A percentile compares a stretch with the other conserved stretches of the same genome.
Conservation (phyloP, 2,329 filamentous ascomycete genomes). For the Zymoseptoria tritici region DNA sequence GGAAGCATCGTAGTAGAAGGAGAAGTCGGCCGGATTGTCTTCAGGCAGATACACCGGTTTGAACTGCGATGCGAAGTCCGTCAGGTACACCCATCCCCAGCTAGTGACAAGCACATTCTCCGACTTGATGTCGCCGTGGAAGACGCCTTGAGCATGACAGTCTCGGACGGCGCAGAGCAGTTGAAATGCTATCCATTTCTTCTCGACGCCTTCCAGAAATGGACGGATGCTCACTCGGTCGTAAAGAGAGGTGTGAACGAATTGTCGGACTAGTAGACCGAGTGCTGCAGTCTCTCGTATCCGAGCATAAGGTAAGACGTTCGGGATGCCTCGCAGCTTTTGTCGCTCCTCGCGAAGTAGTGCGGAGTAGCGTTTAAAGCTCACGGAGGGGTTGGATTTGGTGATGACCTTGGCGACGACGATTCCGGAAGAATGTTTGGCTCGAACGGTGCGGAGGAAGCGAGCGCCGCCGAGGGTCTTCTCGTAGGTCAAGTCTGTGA, state of each 20-base stretch:
- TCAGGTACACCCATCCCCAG: constrained; percentile 98
- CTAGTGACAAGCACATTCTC: constrained; percentile 96
- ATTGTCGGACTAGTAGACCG: constrained; percentile 90
- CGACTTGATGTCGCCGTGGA: constrained; percentile 97
- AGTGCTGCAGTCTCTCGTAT: constrained; percentile 87
- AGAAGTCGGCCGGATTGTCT: constrained; percentile 95
- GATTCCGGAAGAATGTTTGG: constrained; percentile 79
- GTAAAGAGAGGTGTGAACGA: constrained; percentile 92
- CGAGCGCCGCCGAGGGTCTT: constrained; percentile 83
- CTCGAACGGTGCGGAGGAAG: constrained; percentile 94
- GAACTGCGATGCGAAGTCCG: constrained; percentile 94
- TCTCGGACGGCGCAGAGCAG: constrained; percentile 86
- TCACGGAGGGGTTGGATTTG: constrained; percentile 71
- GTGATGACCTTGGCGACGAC: constrained; percentile 92
- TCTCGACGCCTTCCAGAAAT: constrained; percentile 94
- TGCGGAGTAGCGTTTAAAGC: constrained; percentile 70
- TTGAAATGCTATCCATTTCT: constrained; percentile 97
- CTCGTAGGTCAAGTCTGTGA: constrained; percentile 85
- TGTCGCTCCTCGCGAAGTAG: constrained; percentile 78
- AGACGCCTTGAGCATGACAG: constrained; percentile 80
- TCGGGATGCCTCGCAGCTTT: constrained; percentile 73
- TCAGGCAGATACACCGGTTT: constrained; percentile 91
- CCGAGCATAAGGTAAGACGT: constrained; percentile 82
- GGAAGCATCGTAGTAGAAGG: constrained; percentile 94
- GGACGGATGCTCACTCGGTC: constrained; percentile 93